Base-by-base conservation (phyloP, 2,329 filamentous ascomycete species). In the Botrytis fragariae region DNA sequence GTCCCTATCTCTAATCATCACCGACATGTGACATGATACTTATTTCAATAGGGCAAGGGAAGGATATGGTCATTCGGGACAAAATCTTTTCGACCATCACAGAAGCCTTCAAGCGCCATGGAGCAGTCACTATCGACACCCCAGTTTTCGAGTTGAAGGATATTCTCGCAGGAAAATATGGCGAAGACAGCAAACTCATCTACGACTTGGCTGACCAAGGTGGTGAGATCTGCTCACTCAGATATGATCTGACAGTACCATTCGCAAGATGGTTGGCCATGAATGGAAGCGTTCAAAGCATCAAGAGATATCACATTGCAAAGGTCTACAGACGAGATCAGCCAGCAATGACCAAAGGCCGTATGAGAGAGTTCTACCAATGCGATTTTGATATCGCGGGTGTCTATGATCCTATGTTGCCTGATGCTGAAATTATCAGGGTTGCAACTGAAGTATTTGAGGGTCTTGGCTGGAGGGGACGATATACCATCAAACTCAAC, bases 381-480 rank as follows among this genome's bases (percentile, higher is more conserved):
- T 98, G 95, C 85, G 95, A 98, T 84, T 97, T 98, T 81, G 95
- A 98, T 81, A 95, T 98, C 83, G 95, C 95, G 20, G 94, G 95
- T 75, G 86, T 85, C 60, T 97, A 94, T 84, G 95, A 97, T 81
- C 84, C 93, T 71, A 97, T 98, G 94, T 88, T 97, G 39, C 93
- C 95, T 73, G 95, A 98, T 80, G 93, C 94, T 54, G 95, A 98
- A 84, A 92, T 97, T 74, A 84, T 98, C 78, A 88, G 92, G 73
- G 94, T 98, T 77, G 89, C 93, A 68, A 90, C 89, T 78, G 94
- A 98, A 81, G 92, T 97, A 59, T 97, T 98, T 79, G 89, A 95
- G 77, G 89, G 88, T 65, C 86, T 98, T 51, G 92, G 91, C 32
- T 94, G 91, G 90, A 85, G 90, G 68, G 89, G 89, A 61, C 73